phyloP scores from a whole-genome alignment of 2,329 filamentous ascomycete species.

The Colletotrichum sp. region DNA sequence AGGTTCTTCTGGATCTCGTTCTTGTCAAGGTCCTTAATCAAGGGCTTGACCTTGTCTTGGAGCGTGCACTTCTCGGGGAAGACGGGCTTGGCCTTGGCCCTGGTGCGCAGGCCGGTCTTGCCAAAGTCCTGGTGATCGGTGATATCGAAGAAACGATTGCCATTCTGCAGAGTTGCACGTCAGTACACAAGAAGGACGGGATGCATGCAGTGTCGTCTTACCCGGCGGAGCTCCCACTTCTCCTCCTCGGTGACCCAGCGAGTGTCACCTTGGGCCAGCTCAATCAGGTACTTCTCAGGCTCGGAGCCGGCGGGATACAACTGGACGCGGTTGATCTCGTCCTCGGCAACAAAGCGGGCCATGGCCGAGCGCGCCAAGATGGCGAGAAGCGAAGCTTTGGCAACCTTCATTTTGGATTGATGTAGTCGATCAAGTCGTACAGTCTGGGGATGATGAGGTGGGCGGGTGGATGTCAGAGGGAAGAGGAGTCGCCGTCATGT shows the following conservation, averaged over 20 bases:
- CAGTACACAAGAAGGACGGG: not conserved
- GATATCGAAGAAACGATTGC: constrained; percentile 93
- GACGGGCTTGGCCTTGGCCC: constrained; percentile 47
- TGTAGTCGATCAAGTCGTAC: not conserved
- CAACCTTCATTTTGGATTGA: constrained; percentile 54
- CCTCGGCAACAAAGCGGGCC: constrained; percentile 61
- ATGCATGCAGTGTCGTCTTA: constrained; percentile 45
- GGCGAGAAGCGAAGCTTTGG: constrained; percentile 57
- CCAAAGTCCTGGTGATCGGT: constrained; percentile 76
- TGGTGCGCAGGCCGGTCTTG: constrained; percentile 36
- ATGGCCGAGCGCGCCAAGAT: constrained; percentile 59
- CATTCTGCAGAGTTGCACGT: constrained; percentile 60
- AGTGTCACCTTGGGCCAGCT: constrained; percentile 82
- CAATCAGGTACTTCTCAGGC: constrained; percentile 73
- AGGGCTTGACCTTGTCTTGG: constrained; percentile 68
- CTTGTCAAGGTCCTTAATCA: constrained; percentile 75
- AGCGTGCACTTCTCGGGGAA: constrained; percentile 73
- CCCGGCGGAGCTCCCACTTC: constrained; percentile 89
- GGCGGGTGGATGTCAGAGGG: not conserved
- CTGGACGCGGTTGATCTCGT: constrained; percentile 56
- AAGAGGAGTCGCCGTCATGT: not conserved
- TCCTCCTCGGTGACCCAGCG: constrained; percentile 91
- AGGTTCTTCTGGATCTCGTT: constrained; percentile 79
- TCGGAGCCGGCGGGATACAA: constrained; percentile 47
- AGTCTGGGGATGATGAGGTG: constrained; percentile 1